phyloP scores from a whole-genome alignment of 1,284 basidiomycete genomes.

The Sporisorium iseilematis-ciliati region DNA sequence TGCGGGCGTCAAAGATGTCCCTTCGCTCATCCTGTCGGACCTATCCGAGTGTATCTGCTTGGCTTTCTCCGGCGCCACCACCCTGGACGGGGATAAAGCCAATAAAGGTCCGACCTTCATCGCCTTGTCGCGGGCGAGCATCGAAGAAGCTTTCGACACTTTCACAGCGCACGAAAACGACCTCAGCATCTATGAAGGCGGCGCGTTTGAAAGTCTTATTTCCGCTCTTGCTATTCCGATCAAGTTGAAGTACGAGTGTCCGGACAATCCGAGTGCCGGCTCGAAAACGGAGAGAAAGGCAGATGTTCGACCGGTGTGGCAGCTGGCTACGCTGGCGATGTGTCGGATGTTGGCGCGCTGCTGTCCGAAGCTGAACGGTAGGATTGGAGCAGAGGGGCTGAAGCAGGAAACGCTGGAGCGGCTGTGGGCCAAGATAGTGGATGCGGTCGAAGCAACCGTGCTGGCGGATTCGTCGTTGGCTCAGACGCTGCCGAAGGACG shows the following conservation, averaged over 20 bases:
- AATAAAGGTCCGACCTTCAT: constrained; percentile 82
- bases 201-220: constrained; percentile 84
- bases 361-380: constrained; percentile 37
- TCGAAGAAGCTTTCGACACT: constrained; percentile 83
- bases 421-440: constrained; percentile 87
- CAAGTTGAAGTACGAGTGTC: constrained; percentile 94
- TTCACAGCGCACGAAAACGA: constrained; percentile 71
- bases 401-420: constrained; percentile 77
- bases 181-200: constrained; percentile 80
- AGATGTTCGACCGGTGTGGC: constrained; percentile 49
- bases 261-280: constrained; percentile 69
- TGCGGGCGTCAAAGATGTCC: constrained; percentile 74
- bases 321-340: constrained; percentile 48
- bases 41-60: constrained; percentile 86
- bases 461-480: constrained; percentile 81
- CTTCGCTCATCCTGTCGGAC: constrained; percentile 82
- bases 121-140: constrained; percentile 84
- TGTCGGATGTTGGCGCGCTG: constrained; percentile 36
- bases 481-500: constrained; percentile 73
- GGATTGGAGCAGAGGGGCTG: constrained; percentile 71
- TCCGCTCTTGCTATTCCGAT: constrained; percentile 78
- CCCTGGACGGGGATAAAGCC: neutral
- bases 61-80: constrained; percentile 74
- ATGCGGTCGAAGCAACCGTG: constrained; percentile 83
- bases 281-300: constrained; percentile 71